Evolutionary conservation across 257 asterid genomes (phyloP).

Genomic region (Lavandula angustifolia): DNA sequence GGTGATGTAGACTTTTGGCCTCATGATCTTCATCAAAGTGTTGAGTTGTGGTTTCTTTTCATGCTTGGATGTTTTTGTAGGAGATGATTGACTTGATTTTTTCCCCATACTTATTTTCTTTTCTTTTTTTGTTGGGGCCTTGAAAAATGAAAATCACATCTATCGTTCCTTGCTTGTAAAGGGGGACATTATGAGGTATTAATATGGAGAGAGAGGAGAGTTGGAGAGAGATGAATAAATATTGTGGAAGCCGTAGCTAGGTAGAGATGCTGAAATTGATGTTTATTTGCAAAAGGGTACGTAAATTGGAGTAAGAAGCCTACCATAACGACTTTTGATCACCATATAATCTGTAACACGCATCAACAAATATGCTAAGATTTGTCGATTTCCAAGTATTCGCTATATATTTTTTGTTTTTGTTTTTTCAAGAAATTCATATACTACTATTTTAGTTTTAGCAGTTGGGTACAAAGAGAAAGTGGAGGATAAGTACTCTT

Average conservation of each 20-base stretch:
- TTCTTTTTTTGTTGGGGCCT: neutral
- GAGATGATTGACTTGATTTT: slow-evolving; percentile 26
- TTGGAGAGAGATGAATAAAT: neutral
- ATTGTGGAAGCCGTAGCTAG: neutral
- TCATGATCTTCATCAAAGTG: slow-evolving; percentile 28
- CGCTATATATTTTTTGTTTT: neutral
- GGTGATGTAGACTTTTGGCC: slow-evolving; percentile 47
- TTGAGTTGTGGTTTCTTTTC: slow-evolving; percentile 32
- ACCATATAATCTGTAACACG: slow-evolving; percentile 12
- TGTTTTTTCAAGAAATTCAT: neutral
- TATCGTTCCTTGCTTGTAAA: neutral
- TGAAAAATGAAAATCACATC: slow-evolving; percentile 2
- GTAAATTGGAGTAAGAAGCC: slow-evolving; percentile 28
- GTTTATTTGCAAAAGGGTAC: slow-evolving; percentile 29
- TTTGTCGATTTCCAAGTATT: slow-evolving; percentile 28
- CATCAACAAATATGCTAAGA: slow-evolving; percentile 29
- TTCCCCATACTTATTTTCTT: slow-evolving; percentile 34
- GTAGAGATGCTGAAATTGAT: slow-evolving; percentile 42
- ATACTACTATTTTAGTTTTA: too few species aligned
- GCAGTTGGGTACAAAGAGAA: too few species aligned
- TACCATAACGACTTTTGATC: neutral
- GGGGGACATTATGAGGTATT: slow-evolving; percentile 23
- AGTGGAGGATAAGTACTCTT: neutral
- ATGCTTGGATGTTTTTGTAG: slow-evolving; percentile 27
- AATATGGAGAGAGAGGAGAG: neutral